These are phyloP conservation scores for Coriaria nepalensis DNA, from an alignment of 306 rosid species.

Conservation along the genomic window DNA sequence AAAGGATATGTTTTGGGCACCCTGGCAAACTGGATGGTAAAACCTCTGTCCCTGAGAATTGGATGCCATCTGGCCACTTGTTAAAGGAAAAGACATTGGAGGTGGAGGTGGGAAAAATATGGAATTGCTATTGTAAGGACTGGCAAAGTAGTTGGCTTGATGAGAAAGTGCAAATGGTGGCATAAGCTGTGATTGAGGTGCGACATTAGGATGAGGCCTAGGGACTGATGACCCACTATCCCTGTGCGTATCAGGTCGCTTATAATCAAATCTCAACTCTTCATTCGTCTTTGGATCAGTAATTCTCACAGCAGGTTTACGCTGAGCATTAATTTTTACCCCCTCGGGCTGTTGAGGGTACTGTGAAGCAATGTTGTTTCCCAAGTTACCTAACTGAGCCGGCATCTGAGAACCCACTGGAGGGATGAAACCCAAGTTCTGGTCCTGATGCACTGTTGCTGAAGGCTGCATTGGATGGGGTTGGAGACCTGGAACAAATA, in stretches of 20 bases:
- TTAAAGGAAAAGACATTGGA: slow-evolving; percentile 44
- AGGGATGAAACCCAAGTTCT: slow-evolving; percentile 40
- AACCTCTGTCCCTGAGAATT: slow-evolving; percentile 54
- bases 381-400: slow-evolving; percentile 57
- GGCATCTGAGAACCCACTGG: slow-evolving; percentile 64
- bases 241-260: slow-evolving; percentile 42
- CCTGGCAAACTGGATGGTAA: slow-evolving; percentile 47
- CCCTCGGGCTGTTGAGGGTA: slow-evolving; percentile 75
- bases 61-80: slow-evolving; percentile 44
- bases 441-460: slow-evolving; percentile 61
- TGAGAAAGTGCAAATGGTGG: slow-evolving; percentile 38
- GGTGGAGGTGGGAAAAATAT: slow-evolving; percentile 23
- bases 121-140: slow-evolving; percentile 29
- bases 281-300: slow-evolving; percentile 94
- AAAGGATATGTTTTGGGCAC: slow-evolving; percentile 32
- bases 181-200: slow-evolving; percentile 58
- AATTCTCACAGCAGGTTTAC: slow-evolving; percentile 71
- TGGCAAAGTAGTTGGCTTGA: slow-evolving; percentile 33
- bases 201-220: slow-evolving; percentile 44
- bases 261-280: slow-evolving; percentile 66
- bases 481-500: slow-evolving; percentile 63
- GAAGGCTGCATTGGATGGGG: slow-evolving; percentile 68
- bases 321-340: slow-evolving; percentile 40
- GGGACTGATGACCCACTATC: slow-evolving; percentile 50
- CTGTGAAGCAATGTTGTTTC: slow-evolving; percentile 38